Percentiles rank a stretch among this genome's conserved stretches.
Evolutionary conservation across 179 eudicot genomes (phyloP).

Genomic region (Gypsophila paniculata): DNA sequence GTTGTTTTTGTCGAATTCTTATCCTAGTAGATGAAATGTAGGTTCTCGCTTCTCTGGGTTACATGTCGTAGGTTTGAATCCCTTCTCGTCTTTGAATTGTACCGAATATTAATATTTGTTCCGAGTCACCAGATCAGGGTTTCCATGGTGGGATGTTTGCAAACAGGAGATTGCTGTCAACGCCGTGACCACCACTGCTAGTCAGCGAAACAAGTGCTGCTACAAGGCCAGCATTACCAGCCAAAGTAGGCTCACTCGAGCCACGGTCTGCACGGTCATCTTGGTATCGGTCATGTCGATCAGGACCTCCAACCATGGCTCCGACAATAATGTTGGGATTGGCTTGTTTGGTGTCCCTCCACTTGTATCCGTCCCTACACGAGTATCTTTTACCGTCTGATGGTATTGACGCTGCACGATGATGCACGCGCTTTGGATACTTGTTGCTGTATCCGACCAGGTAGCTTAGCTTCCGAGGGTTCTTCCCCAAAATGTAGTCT

Average conservation of each 20-base stretch:
- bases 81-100: too few relatives aligned
- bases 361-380: constrained; percentile 60
- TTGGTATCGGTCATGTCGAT: constrained; percentile 37
- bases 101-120: too few relatives aligned
- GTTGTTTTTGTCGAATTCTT: background rate
- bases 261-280: constrained; percentile 36
- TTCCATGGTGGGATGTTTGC: constrained; percentile 52
- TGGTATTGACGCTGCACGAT: constrained; percentile 77
- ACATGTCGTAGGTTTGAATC: background rate
- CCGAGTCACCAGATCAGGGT: background rate
- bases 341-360: constrained; percentile 42
- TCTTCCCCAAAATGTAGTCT: constrained; percentile 62
- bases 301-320: constrained; percentile 85
- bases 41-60: background rate
- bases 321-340: constrained; percentile 60
- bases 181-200: constrained; percentile 44
- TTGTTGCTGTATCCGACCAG: constrained; percentile 56
- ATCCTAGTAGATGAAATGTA: background rate
- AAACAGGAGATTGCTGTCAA: constrained; percentile 50
- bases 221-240: constrained; percentile 73
- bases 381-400: constrained; percentile 41
- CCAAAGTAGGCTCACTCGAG: constrained; percentile 58
- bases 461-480: constrained; percentile 65
- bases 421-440: constrained; percentile 60
- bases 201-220: constrained; percentile 77